Evolutionary conservation across 2,329 filamentous ascomycete genomes (phyloP), one percentile per base, ranked within the genome.

Genomic region (Trichoderma atrobrunneum): DNA sequence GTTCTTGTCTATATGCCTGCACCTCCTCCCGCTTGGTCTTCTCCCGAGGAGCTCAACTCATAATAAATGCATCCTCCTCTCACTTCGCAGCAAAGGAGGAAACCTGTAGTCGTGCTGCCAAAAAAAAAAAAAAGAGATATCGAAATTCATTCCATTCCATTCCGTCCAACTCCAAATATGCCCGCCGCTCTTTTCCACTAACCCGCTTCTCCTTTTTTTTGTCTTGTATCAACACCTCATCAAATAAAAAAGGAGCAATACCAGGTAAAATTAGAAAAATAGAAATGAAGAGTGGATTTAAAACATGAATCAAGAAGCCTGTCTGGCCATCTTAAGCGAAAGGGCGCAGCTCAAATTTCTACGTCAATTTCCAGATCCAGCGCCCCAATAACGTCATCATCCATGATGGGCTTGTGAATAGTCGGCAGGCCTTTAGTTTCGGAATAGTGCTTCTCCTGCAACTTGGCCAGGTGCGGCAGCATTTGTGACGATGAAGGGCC

Each of bases 311-410:
- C 28, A 28, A 16, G n/a, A 57, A 60, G 54, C 34, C 26, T n/a
- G 34, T 12, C 34, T 10, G 36, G 24, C 24, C 21, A 7, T 12
- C 26, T 36, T 26, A 36, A 28, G 39, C 18, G 48, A 54, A 64
- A 56, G 3, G 16, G 14, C 6, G 39, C 7, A 14, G 60, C 57
- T 69, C 84, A 93, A 76, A 97, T 93, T 76, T 97, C 94, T 77
- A 97, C 91, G 76, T 98, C 95, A 79, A 98, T 94, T 32, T 94
- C 95, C 77, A 98, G 84, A 80, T 98, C 96, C 84, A 98, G 85
- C 30, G 90, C 88, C 1, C 92, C 94, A 81, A 98, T 95, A 71
- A 98, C 92, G 78, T 98, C 96, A 79, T 98, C 96, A 74, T 97
- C 95, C 85, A 92, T 92, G 72, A 94, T 88, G 34, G 92, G 91